Percentiles rank a stretch among this genome's conserved stretches.
phyloP scores from a whole-genome alignment of 2,329 filamentous ascomycete species.

The Macrophomina pseudophaseolina region DNA sequence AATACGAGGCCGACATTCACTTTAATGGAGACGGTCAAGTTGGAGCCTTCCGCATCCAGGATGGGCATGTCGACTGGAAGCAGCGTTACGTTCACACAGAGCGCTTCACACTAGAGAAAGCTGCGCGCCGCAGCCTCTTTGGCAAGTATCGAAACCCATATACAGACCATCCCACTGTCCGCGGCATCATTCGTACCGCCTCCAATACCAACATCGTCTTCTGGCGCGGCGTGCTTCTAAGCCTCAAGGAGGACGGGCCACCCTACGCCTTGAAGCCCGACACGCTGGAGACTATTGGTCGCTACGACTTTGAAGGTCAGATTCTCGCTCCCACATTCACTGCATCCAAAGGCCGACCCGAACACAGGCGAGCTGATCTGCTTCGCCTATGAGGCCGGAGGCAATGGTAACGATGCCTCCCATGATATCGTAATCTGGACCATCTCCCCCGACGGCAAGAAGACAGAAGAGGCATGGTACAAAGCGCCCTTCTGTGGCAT shows the following conservation, averaged over 20 bases:
- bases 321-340: conserved; percentile 48
- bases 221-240: conserved; percentile 61
- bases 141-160: conserved; percentile 63
- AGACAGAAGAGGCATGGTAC: conserved; percentile 48
- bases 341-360: conserved; percentile 53
- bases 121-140: conserved; percentile 51
- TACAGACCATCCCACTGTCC: conserved; percentile 61
- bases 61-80: conserved; percentile 50
- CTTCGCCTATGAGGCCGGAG: conserved; percentile 50
- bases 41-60: conserved; percentile 48
- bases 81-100: conserved; percentile 52
- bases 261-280: conserved; percentile 48
- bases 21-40: conserved; percentile 54
- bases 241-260: conserved; percentile 55
- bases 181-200: conserved; percentile 61
- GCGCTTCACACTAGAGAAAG: conserved; percentile 46
- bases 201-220: conserved; percentile 65
- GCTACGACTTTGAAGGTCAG: conserved; percentile 48
- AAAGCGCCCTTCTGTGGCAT: conserved; percentile 46
- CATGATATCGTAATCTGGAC: conserved; percentile 48
- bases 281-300: conserved; percentile 46
- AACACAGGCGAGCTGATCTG: conserved; percentile 49
- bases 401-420: conserved; percentile 39
- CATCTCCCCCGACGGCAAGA: conserved; percentile 44
- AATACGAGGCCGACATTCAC: conserved; percentile 60